Conservation (phyloP, 225 moss, liverwort and hornwort species). For the Physcomitrium patens region DNA sequence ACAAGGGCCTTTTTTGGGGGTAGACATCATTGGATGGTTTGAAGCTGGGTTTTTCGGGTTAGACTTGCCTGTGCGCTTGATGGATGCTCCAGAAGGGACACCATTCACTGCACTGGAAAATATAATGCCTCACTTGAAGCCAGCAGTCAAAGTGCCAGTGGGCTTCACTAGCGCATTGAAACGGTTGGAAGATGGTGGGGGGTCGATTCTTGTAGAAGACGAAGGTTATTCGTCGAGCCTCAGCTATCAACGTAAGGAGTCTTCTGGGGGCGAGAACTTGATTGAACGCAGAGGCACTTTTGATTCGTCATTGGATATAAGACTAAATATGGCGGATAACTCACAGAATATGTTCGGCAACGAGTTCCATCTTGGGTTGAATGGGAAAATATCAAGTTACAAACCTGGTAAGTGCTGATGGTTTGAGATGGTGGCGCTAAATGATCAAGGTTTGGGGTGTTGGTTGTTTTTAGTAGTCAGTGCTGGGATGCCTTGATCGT, state of each 20-base stretch:
- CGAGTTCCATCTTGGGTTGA: too few species aligned
- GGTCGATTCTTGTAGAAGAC: constrained; percentile 48
- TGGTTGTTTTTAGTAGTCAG: background rate
- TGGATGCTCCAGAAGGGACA: constrained; percentile 71
- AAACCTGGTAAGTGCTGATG: constrained; percentile 37
- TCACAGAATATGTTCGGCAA: too few species aligned
- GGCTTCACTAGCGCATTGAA: constrained; percentile 80
- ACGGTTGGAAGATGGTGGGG: constrained; percentile 72
- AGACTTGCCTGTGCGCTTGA: constrained; percentile 86
- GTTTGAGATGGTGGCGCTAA: background rate
- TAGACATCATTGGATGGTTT: constrained; percentile 96
- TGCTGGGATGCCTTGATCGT: background rate
- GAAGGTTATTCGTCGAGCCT: constrained; percentile 62
- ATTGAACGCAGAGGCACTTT: too few species aligned
- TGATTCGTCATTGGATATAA: too few species aligned
- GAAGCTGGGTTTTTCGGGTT: constrained; percentile 95
- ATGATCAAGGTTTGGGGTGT: background rate
- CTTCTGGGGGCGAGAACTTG: background rate
- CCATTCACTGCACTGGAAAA: constrained; percentile 75
- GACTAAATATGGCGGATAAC: too few species aligned
- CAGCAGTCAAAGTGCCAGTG: constrained; percentile 88
- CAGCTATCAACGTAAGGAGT: constrained; percentile 50
- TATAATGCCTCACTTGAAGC: constrained; percentile 97
- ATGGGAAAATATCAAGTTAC: too few species aligned
- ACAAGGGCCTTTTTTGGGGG: constrained; percentile 90